Percentiles rank a stretch among this genome's conserved stretches.
Evolutionary conservation across 345 rosid genomes (phyloP).

Genomic region (Euphorbia peplus): DNA sequence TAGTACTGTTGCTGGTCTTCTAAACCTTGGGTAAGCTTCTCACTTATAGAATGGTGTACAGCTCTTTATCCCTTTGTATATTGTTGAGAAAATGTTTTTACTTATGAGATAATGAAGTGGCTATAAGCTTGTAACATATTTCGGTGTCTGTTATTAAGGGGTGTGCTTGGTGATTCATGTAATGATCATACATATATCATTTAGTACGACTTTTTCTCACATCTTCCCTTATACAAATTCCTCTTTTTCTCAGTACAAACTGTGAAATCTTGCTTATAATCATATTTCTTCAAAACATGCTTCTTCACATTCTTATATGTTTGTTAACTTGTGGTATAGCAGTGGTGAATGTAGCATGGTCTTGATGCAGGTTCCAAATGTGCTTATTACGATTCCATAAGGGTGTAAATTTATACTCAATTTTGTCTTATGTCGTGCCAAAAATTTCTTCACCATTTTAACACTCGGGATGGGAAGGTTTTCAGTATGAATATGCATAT

Average conservation of each 20-base stretch:
- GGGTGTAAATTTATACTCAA: neutral
- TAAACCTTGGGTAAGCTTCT: conserved; percentile 86
- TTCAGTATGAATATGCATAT: neutral
- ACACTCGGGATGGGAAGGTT: neutral
- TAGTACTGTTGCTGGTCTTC: conserved; percentile 97
- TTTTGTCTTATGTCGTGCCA: neutral
- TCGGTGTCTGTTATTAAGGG: conserved; percentile 1
- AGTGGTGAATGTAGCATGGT: neutral
- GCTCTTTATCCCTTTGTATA: neutral
- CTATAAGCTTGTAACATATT: neutral
- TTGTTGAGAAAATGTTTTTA: conserved; percentile 4
- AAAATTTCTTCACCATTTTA: neutral
- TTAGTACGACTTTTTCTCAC: no score
- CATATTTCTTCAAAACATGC: neutral
- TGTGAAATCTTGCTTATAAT: neutral
- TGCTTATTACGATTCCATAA: neutral
- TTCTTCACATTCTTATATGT: neutral
- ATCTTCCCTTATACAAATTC: neutral
- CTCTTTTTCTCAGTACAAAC: neutral
- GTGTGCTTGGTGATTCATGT: neutral
- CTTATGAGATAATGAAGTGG: neutral
- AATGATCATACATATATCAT: no score
- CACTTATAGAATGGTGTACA: conserved; percentile 2
- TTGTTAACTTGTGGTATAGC: neutral
- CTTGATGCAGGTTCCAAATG: neutral